Evolutionary conservation across 2,329 filamentous ascomycete genomes (phyloP), one percentile per base, ranked within the genome.

Genomic region (Lasiodiplodia sp.): DNA sequence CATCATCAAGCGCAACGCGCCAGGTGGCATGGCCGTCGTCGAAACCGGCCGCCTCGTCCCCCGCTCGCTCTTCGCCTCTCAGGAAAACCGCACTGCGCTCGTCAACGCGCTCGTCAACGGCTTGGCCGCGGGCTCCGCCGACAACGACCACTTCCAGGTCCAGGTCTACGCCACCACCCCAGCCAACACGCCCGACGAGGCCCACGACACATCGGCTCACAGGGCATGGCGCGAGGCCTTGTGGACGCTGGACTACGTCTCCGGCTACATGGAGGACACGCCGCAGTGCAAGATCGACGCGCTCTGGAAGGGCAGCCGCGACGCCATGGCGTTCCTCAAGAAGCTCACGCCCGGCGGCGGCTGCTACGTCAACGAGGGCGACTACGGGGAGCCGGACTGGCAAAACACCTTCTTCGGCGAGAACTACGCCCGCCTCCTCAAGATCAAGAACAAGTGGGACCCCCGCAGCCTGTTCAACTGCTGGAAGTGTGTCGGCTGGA

Each of bases 131-230:
- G 77, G 75, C 4, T 34, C 28, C 11, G 34, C 40, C 40, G n/a
- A 52, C 4, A 40, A 40, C 25, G 53, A 51, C 3, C n/a, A 21
- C n/a, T 67, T 67, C 66, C 38, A 44, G 40, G 55, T 68, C 34
- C 78, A 79, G 49, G 73, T 79, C 14, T 79, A 79, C 68, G 74
- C 77, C 12, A 79, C 77, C 0, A 77, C 77, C 1, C 78, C 78
- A 0, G 64, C 72, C 28, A 78, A 76, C 62, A 73, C 75, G 18
- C 75, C 74, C 3, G 76, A 78, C 62, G 31, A 16, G 11, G 75
- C 76, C 31, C 71, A 70, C 69, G 74, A 74, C 28, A 77, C 77
- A 1, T 74, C 75, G n/a, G 73, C 76, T 0, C 77, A 79, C 64
- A 75, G 76, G 0, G 72, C 72, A 8, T 79, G 75, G 75, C 71